Evolutionary conservation across 352 stramenopile genomes (phyloP), one percentile per base, ranked within the genome.

Genomic region (Blastocystis sp.): DNA sequence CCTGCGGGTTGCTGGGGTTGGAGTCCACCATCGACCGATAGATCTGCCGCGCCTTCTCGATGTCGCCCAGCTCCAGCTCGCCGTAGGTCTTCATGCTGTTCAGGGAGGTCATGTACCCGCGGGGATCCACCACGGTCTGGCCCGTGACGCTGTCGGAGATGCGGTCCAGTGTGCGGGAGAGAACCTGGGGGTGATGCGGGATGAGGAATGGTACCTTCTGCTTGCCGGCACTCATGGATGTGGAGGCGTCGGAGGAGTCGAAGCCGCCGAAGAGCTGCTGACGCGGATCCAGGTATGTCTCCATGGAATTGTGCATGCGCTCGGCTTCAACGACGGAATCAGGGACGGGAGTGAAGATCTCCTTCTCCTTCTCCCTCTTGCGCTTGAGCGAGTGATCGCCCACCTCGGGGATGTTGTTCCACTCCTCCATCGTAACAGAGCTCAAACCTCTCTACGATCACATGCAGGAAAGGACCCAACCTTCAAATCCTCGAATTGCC

Each of bases 401-500:
- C 67, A 98, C 95, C 81, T 98, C 96, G 0, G 95, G 96, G 82
- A 99, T 98, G 71, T 92, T 91, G 52, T 97, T 94, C 96, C 96
- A 99, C 86, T 98, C 93, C 43, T 94, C 94, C 66, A 76, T 87
- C 56, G 2, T 84, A 4, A 76, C 38, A 11, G n/a, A 41, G 7
- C 9, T 34, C n/a, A 76, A n/a, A 23, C 65, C 65, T 17, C 65
- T 17, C n/a, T n/a, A n/a, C n/a, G n/a, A n/a, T n/a, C n/a, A n/a
- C n/a, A n/a, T n/a, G n/a, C 10, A 10, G 53, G 19, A 28, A 9
- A 76, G 40, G 34, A 52, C 34, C 5, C 45, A 34, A 74, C 81
- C 89, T 98, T 98, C n/a, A 98, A 91, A 89, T 99, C 96, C 2
- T 94, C 93, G 89, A 99, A 99, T 91, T 98, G 95, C 90, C 97